Evolutionary conservation across 1,284 basidiomycete species (phyloP), one percentile per base, ranked within the genome.

Genomic region (Tilletia indica): DNA sequence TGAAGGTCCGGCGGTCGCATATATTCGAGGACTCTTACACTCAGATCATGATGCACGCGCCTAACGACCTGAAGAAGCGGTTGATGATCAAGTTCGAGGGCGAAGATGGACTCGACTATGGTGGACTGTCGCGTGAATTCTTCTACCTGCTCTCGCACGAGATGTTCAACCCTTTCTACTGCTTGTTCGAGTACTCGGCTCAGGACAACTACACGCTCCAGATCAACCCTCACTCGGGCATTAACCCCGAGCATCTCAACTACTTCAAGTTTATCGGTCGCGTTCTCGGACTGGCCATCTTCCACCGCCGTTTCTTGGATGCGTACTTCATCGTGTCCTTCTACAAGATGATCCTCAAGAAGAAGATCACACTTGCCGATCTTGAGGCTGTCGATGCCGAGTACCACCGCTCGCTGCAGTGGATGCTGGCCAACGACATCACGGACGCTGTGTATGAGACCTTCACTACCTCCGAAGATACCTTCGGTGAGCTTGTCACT

Each of bases 211-310:
- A 98, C 86, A 99, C 97, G 4, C 89, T 98, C 12, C 95, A 97
- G 86, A 96, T 97, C 86, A 97, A 97, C 86, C 94, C 94, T 68
- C 94, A 95, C 78, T 97, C 94, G 16, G 93, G 92, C 71, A 93
- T 99, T 84, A 99, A 99, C 85, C 97, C 96, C 0, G 97, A 99
- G 85, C 97, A 99, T 86, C 86, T 99, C 79, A 97, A 94, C 87
- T 99, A 99, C 87, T 99, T 99, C 91, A 97, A 97, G 87, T 99
- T 99, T 85, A 97, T 98, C 76, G 96, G 97, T 21, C 90, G 97
- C 70, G 91, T 91, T 74, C 88, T 98, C 77, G 96, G 95, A 73
- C 89, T 98, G 25, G 95, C 93, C 71, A 97, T 99, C 85, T 99
- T 97, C 90, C 97, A 99, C 85, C 90, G 95, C 78, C 91, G 96